Base-by-base conservation (phyloP, 805 yeast species). In the Saturnispora serradocipensis region DNA sequence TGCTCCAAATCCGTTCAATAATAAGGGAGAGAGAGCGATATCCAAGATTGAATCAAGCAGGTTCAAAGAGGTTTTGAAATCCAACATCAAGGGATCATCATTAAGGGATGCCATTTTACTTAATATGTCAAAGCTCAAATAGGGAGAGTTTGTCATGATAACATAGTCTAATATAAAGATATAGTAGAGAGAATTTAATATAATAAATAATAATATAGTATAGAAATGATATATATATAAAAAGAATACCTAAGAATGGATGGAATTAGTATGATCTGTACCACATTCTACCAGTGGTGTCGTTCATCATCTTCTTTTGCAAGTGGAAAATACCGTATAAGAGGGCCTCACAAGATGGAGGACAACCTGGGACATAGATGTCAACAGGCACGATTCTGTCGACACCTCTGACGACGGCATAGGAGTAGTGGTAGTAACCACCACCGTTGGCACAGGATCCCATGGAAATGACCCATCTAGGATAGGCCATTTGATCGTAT, bases 371-470 rank as follows among this genome's bases (percentile, higher is more conserved):
- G 50, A 87, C 95, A 64, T 88, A 87, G 40, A 87, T 84, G 67
- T 87, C 96, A 25, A 87, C 95, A 15, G 96, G 96, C 43, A 88
- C 83, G 52, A 87, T 75, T 64, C 96, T 74, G 73, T 87, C 96
- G 63, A 93, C 88, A 47, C 96, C 96, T 65, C 96, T 77, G 22
- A 88, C 95, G 25, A 88, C 95, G 42, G 89, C 78, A 71, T 87
- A 87, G 10, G 93, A 84, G 70, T 87, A 87, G 69, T 87, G 95
- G 72, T 87, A 87, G 71, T 87, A 87, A 34, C 96, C 96, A 55
- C 96, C 96, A 56, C 96, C 96, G 66, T 87, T 87, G 56, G 96
- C 96, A 72, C 96, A 87, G 7, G 91, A 84, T 46, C 96, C 96
- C 96, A 87, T 87, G 52, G 93, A 85, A 61, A 87, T 87, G 49